Evolutionary conservation across 169 alveolate species (phyloP), one percentile per base, ranked within the genome.

Genomic region (Plasmodium yoelii): DNA sequence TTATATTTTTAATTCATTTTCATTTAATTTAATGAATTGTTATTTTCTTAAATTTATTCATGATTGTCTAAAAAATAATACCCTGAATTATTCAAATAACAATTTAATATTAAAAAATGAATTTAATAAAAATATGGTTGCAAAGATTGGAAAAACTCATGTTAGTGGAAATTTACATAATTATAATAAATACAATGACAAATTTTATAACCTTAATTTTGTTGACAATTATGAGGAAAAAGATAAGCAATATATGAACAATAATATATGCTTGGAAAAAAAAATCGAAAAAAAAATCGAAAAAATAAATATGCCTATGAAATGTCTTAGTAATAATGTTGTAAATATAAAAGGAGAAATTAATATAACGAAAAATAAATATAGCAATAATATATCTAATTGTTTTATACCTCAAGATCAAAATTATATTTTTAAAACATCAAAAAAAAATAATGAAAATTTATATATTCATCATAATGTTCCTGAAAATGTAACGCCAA

Each of bases 1-100:
- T 75, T 28, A 46, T 61, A 7, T 75, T 19, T 63, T 75, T 13
- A 75, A 75, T 64, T 64, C 88, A 1, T 75, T 75, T 65, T 75
- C 88, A 8, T 67, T 75, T 49, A 75, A 75, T 75, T 44, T 75
- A 22, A 75, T 75, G 88, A 75, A 75, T 15, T 63, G 73, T 8
- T 22, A 75, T 44, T 75, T 75, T 53, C 24, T 56, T 13, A 61
- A 22, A 57, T 75, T 63, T 67, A 13, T 64, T 63, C 28, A 19
- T 15, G 68, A 64, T 42, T 61, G 65, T 57, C 53, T 75, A 53
- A 64, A 24, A 13, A 24, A 75, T 61, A 18, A 18, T n/a, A 51
- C 22, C 34, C 8, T 34, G n/a, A 47, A 5, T 22, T 53, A 51
- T 44, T 18, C 63, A 42, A 51, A 59, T 46, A 60, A 47, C 26